Evolutionary conservation across 768 basidiomycete species (phyloP), one percentile per base, ranked within the genome.

Genomic region (Pleurotus giganteus): DNA sequence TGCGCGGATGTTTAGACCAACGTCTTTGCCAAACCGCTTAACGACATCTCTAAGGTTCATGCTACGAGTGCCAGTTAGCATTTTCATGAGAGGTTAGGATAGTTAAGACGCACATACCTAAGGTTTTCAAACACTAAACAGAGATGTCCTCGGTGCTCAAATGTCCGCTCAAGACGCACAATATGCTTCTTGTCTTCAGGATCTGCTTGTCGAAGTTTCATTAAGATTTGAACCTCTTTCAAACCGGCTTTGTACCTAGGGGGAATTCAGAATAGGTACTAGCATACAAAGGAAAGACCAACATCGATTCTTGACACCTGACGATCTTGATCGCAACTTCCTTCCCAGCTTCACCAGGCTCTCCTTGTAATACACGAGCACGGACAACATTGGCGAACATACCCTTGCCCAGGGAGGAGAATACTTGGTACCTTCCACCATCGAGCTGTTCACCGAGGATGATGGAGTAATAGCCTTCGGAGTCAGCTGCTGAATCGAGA

Each of bases 251-350:
- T 91, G 70, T 94, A 89, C 95, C 95, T 98, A 59, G 17, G 17
- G 17, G 49, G n/a, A n/a, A n/a, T n/a, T n/a, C 43, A 29, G 36
- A 8, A 29, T 2, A 53, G 49, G 42, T 34, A 19, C 12, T 21
- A 27, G 34, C 45, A 52, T 42, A 60, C 19, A 34, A 15, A 34
- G 56, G 31, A 52, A 53, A 57, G 24, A 79, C 91, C 61, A 57
- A 97, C 96, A 99, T 99, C 23, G 91, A 91, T 66, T 98, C 96
- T 69, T 99, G 97, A 64, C 87, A 88, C 43, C 97, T 77, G 44
- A 98, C 86, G 56, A 99, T 95, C 72, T 99, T 99, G 69, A 99
- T 98, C 1, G 97, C 97, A 7, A 98, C 94, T 68, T 99, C 96
- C 63, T 71, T 71, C 0, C 75, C 74, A 5, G 64, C 60, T 44